Percentiles rank a stretch among this genome's conserved stretches.
phyloP scores from a whole-genome alignment of 345 rosid genomes.

The Gynandropsis gynandra region DNA sequence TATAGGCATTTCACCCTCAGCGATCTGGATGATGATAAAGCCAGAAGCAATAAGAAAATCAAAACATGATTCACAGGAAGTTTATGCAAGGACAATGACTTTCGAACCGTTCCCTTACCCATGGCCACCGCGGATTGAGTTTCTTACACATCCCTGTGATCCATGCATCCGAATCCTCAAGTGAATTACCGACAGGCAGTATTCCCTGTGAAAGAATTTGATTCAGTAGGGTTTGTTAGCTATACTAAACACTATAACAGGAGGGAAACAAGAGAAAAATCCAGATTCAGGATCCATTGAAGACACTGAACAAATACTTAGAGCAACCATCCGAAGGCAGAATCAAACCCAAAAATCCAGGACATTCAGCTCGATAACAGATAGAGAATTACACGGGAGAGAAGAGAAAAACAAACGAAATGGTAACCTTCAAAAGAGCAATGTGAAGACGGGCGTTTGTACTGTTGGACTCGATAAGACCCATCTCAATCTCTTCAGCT shows the following conservation, averaged over 20 bases:
- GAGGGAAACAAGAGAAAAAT: not conserved
- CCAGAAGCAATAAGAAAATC: not conserved
- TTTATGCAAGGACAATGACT: conserved; percentile 1
- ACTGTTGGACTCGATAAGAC: conserved; percentile 43
- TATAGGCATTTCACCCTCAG: conserved; percentile 64
- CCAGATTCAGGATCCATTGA: conserved; percentile 1
- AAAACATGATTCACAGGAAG: conserved; percentile 2
- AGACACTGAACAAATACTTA: not conserved
- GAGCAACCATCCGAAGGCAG: not conserved
- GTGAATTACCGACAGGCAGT: conserved; percentile 51
- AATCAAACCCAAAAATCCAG: not conserved
- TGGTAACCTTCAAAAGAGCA: conserved; percentile 52
- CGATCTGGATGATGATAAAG: conserved; percentile 75
- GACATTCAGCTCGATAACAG: not conserved
- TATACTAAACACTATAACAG: too few species aligned
- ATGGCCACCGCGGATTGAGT: conserved; percentile 70
- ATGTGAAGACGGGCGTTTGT: conserved; percentile 62
- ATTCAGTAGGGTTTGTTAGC: too few species aligned
- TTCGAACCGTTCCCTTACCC: conserved; percentile 39
- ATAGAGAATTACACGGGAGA: not conserved
- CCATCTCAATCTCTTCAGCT: conserved; percentile 69
- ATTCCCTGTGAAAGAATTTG: conserved; percentile 61
- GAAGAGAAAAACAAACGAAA: not conserved
- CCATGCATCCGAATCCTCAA: conserved; percentile 60
- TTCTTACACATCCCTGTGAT: conserved; percentile 73